Evolutionary conservation across 345 rosid species (phyloP), one percentile per base, ranked within the genome.

Genomic region (Sonneratia caseolaris): DNA sequence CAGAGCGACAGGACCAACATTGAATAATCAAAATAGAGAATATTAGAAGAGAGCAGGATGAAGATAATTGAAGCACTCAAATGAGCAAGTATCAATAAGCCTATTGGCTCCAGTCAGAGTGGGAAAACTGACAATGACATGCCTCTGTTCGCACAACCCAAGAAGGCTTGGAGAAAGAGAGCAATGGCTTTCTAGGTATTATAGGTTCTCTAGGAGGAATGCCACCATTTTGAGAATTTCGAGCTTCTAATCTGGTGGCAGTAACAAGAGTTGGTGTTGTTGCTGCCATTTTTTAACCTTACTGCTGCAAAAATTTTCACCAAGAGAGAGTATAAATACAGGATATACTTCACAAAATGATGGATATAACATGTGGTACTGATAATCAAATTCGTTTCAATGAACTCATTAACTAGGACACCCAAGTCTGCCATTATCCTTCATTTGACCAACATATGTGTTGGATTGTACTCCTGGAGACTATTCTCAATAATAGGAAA

Each of bases 131-230:
- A 38, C 66, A 37, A 0, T 64, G 15, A 38, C 66, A 61, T 49
- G 82, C 97, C 96, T 89, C 91, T 21, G 96, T 87, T 82, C 76
- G 84, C 80, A 92, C 88, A 43, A 85, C 71, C 92, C 88, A 90
- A 56, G 93, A 79, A 73, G 92, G 93, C 77, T 88, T 89, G 36
- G 76, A 37, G 74, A 86, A 72, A 73, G 77, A 84, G 53, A 87
- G 83, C 55, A 68, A 75, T 0, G 80, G 72, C 66, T 27, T 62
- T 66, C 22, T 69, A 35, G 59, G 68, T 5, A 45, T 65, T 36
- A n/a, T 7, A 42, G 65, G 3, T 18, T 62, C 0, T 5, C 55
- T 8, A 68, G 53, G 16, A 21, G 72, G 64, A 24, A 74, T 64
- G 48, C 40, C 75, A 35, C 74, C 78, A 12, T 81, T 79, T 5